These are phyloP conservation scores for Aspergillus texensis DNA, from an alignment of 2,329 filamentous ascomycete species.

Conservation along the genomic window DNA sequence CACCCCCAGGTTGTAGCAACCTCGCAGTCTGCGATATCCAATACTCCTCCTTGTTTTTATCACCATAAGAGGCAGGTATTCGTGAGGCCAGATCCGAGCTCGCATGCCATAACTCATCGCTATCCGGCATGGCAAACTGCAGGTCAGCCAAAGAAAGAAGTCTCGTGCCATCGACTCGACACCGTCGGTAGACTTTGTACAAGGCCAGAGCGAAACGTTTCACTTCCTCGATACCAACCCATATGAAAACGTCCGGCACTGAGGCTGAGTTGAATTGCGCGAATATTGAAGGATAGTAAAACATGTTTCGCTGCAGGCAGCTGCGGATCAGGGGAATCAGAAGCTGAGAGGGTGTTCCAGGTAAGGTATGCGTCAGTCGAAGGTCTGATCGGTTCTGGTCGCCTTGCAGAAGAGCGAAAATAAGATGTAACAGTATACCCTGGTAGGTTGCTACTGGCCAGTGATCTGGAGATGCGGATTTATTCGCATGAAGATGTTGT, in stretches of 20 bases:
- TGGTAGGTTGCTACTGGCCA: conserved; percentile 33
- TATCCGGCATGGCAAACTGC: conserved; percentile 20
- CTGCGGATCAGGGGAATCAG: conserved; percentile 21
- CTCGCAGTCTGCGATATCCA: not conserved
- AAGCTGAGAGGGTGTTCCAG: conserved; percentile 13
- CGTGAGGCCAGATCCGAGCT: not conserved
- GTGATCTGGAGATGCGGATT: not conserved
- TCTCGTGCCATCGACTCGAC: not conserved
- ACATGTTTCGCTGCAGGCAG: conserved; percentile 23
- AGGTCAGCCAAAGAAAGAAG: conserved; percentile 20
- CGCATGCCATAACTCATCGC: conserved; percentile 10
- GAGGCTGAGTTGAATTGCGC: conserved; percentile 14
- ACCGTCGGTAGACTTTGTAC: conserved; percentile 20
- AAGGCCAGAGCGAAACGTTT: conserved; percentile 28
- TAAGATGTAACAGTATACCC: conserved; percentile 29
- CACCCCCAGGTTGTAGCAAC: not conserved
- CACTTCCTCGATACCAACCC: conserved; percentile 27
- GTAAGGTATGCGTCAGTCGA: conserved; percentile 6
- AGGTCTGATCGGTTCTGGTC: not conserved
- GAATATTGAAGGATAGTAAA: conserved; percentile 29
- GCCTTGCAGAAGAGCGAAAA: conserved; percentile 24
- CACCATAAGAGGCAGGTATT: not conserved
- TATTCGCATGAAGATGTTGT: not conserved
- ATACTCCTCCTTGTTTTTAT: not conserved
- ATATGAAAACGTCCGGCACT: conserved; percentile 22